Conservation (phyloP, 257 asterid genomes). For the Solanum habrochaites region DNA sequence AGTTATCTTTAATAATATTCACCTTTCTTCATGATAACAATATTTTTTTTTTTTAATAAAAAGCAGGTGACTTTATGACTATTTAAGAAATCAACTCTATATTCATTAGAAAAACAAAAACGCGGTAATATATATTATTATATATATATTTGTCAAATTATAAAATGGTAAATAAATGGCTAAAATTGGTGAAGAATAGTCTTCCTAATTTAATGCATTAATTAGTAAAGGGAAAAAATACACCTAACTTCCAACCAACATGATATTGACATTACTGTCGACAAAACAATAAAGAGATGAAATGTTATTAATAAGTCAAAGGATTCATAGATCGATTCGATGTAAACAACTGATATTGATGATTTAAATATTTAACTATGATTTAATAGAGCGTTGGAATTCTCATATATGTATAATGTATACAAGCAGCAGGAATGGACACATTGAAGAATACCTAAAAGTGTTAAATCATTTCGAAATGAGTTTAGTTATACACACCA, state of each 20-base stretch:
- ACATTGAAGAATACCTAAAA: not conserved
- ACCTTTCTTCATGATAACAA: too few species aligned
- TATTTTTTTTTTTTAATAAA: too few species aligned
- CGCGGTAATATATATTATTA: not conserved
- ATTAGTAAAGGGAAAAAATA: not conserved
- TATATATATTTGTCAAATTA: not conserved
- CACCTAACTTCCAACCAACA: not conserved
- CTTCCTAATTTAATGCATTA: not conserved
- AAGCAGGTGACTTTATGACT: not conserved
- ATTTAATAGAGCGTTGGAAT: too few species aligned
- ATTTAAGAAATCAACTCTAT: not conserved
- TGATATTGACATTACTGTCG: not conserved
- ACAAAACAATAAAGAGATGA: not conserved
- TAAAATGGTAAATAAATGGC: not conserved
- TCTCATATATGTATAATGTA: not conserved
- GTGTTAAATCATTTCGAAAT: not conserved
- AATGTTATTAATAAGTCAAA: not conserved
- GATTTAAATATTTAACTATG: not conserved
- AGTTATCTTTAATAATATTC: too few species aligned
- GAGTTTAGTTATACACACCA: not conserved
- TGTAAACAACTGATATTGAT: not conserved
- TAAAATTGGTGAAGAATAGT: not conserved
- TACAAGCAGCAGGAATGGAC: not conserved
- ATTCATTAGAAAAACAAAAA: rapidly evolving
- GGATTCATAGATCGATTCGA: not conserved